phyloP scores from a whole-genome alignment of 164 flowering plant species.

The Buxus sempervirens region DNA sequence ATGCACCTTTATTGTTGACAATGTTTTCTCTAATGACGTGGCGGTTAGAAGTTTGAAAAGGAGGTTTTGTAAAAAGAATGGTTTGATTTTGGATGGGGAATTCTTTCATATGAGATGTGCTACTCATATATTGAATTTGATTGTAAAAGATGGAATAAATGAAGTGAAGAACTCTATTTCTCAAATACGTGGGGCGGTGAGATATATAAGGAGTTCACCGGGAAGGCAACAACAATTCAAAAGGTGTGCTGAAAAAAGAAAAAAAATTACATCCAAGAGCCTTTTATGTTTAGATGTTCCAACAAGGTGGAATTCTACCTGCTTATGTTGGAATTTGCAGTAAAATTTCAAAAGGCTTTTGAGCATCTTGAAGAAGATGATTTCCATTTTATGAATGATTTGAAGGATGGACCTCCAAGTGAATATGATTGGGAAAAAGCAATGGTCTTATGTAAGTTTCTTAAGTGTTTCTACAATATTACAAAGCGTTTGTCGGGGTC shows the following conservation, averaged over 20 bases:
- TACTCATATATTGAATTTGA: constrained; percentile 11
- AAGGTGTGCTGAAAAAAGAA: not conserved
- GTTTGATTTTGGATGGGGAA: not conserved
- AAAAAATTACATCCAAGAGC: not conserved
- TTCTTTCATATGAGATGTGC: constrained; percentile 16
- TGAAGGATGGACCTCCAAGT: not conserved
- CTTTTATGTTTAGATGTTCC: constrained; percentile 13
- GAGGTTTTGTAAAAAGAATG: not conserved
- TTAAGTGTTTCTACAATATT: constrained; percentile 1
- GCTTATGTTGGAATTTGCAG: not conserved
- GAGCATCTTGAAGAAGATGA: not conserved
- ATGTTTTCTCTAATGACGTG: not conserved
- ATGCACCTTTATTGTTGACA: not conserved
- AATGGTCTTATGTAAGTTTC: not conserved
- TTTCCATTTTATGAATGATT: not conserved
- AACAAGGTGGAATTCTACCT: constrained; percentile 18
- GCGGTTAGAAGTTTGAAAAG: not conserved
- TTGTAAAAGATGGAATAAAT: constrained; percentile 13
- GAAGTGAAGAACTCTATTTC: not conserved
- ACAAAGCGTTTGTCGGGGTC: not conserved
- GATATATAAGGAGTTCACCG: constrained; percentile 12
- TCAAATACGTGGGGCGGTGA: not conserved
- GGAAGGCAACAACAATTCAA: constrained; percentile 3
- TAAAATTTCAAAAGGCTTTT: constrained; percentile 5
- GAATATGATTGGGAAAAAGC: not conserved